Evolutionary conservation across 2,329 filamentous ascomycete species (phyloP).

Genomic region (Coleophoma eucalyptorum): DNA sequence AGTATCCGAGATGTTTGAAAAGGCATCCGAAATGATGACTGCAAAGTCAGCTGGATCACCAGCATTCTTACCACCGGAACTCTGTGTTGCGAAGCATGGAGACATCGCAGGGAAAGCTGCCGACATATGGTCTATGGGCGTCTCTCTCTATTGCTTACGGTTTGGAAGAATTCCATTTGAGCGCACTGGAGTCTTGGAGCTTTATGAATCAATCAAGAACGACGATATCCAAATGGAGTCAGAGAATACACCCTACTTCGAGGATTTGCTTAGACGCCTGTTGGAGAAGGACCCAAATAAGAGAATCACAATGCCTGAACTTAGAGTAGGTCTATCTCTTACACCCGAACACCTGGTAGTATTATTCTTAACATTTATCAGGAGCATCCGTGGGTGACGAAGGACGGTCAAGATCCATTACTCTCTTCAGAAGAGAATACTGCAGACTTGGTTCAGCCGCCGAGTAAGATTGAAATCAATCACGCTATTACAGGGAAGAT

Average conservation of each 20-base stretch:
- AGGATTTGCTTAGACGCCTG: conserved; percentile 68
- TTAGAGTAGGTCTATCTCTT: conserved; percentile 57
- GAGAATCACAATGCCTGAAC: conserved; percentile 76
- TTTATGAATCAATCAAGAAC: conserved; percentile 83
- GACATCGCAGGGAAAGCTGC: conserved; percentile 85
- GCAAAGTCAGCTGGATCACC: conserved; percentile 92
- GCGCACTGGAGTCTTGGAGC: conserved; percentile 71
- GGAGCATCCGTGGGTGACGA: conserved; percentile 93
- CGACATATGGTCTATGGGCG: conserved; percentile 98
- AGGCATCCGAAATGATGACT: conserved; percentile 80
- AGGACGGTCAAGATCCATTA: conserved; percentile 70
- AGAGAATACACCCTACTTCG: conserved; percentile 64
- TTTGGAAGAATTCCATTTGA: conserved; percentile 90
- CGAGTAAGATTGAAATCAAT: conserved; percentile 87
- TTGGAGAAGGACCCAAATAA: conserved; percentile 82
- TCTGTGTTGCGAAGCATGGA: conserved; percentile 83
- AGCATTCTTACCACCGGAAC: conserved; percentile 88
- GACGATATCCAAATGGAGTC: conserved; percentile 60
- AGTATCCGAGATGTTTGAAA: conserved; percentile 98
- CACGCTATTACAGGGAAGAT: conserved; percentile 89
- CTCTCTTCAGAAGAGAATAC: conserved; percentile 85
- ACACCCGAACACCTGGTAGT: conserved; percentile 4
- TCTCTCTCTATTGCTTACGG: conserved; percentile 87
- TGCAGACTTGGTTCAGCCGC: conserved; percentile 71
- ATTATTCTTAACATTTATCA: conserved; percentile 31